These are phyloP conservation scores for Bruguiera hainesii DNA, from an alignment of 441 rosid species.

Conservation along the genomic window DNA sequence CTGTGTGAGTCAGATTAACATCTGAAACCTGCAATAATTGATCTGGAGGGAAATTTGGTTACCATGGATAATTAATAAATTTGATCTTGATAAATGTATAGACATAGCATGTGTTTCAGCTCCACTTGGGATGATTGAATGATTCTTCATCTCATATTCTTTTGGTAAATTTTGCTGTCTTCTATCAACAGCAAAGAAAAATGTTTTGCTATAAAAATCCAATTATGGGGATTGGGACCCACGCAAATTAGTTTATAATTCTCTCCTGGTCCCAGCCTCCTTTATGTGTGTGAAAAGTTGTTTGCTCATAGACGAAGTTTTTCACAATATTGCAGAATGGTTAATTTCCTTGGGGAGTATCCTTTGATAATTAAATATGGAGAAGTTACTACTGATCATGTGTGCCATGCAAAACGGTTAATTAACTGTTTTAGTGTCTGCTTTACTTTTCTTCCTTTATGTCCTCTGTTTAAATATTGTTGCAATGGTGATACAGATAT, in stretches of 20 bases:
- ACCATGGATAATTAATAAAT: too few species aligned
- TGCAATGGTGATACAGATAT: slow-evolving; percentile 42
- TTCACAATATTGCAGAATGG: background rate
- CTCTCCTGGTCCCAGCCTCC: too few species aligned
- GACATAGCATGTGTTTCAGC: background rate
- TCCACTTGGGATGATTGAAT: background rate
- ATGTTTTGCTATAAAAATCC: too few species aligned
- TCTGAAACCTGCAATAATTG: too few species aligned
- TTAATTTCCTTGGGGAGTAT: background rate
- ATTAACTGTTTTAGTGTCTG: slow-evolving; percentile 9
- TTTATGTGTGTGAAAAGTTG: too few species aligned
- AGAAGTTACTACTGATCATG: background rate
- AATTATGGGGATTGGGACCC: too few species aligned
- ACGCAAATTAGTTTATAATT: too few species aligned
- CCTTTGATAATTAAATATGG: background rate
- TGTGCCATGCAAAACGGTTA: background rate
- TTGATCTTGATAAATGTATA: too few species aligned
- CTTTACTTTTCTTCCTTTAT: background rate
- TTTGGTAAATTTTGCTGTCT: background rate
- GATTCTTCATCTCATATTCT: background rate
- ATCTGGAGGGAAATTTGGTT: too few species aligned
- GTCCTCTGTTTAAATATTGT: slow-evolving; percentile 6
- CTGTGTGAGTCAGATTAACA: too few species aligned
- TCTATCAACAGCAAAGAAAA: too few species aligned
- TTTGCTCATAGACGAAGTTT: too few species aligned